Evolutionary conservation across 2,329 filamentous ascomycete genomes (phyloP), one percentile per base, ranked within the genome.

Genomic region (Lachnellula subtilissima): DNA sequence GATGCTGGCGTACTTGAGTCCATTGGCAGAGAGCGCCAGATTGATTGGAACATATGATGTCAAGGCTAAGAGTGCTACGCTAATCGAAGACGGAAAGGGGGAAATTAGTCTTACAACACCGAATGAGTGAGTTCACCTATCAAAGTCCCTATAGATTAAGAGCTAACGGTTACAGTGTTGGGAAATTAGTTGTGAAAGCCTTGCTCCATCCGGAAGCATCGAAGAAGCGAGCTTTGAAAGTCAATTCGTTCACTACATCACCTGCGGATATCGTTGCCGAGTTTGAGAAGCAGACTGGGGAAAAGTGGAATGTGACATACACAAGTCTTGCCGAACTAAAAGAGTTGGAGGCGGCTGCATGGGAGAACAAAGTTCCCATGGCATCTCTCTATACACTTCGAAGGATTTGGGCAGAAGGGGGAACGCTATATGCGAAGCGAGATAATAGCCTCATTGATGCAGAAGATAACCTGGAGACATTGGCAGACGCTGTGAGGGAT

Each of bases 331-430:
- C 65, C 1, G 72, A 77, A 46, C 66, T 91, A 35, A 76, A 76
- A 48, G 70, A 77, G 37, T 63, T 81, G 6, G 88, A 91, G 72
- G 67, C 78, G 52, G 75, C 82, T 65, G 77, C 78, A 0, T 88
- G 84, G 82, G 75, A 76, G 15, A 73, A 75, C 36, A 75, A 76
- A 0, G 70, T 75, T 48, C 76, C 83, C 0, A 58, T 67, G 17
- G 84, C 84, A 0, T 82, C 82, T 0, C 61, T 73, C 1, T 75
- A 78, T 49, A 89, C 87, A 0, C 71, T 91, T 61, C 75, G 84
- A 47, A 74, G 88, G 17, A 91, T 91, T 50, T 91, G 87, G 88
- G 80, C 81, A 0, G 82, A 88, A 64, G 88, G 88, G 0, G 84
- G 85, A 1, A 91, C 87, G 0, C 69, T 90, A 47, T 90, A 91